Evolutionary conservation across 2,329 filamentous ascomycete species (phyloP).

Genomic region (Xylariaceae sp.): DNA sequence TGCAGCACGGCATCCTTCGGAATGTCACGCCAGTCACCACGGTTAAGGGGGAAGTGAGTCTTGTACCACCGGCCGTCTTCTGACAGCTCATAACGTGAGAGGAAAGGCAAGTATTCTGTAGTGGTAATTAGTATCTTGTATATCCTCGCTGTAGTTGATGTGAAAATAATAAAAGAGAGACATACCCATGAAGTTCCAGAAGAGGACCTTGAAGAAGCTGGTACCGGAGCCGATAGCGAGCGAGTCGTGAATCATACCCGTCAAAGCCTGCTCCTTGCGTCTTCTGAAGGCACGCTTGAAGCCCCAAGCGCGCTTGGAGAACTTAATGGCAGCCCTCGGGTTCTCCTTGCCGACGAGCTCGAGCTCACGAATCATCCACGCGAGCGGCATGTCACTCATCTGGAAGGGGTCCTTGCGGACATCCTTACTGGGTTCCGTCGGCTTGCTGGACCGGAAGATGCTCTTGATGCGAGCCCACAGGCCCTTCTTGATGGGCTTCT

Average conservation of each 20-base stretch:
- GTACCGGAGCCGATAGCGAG: constrained; percentile 36
- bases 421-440: constrained; percentile 31
- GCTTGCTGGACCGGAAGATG: constrained; percentile 34
- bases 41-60: constrained; percentile 37
- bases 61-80: constrained; percentile 31
- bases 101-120: constrained; percentile 36
- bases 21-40: constrained; percentile 36
- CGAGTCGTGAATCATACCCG: constrained; percentile 37
- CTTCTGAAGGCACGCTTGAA: constrained; percentile 33
- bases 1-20: constrained; percentile 37
- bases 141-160: background rate
- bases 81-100: constrained; percentile 39
- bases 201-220: constrained; percentile 35
- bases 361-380: constrained; percentile 50
- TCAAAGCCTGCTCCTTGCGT: constrained; percentile 31
- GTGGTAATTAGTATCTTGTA: constrained; percentile 1
- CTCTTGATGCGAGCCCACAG: constrained; percentile 35
- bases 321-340: constrained; percentile 32
- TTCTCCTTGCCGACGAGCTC: constrained; percentile 35
- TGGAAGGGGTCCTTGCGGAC: constrained; percentile 35
- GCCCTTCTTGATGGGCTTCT: constrained; percentile 23
- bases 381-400: constrained; percentile 46
- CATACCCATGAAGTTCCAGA: constrained; percentile 43
- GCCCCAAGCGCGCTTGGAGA: constrained; percentile 30
- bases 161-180: background rate